Evolutionary conservation across 495 filamentous ascomycete genomes (phyloP).

Genomic region (Neurospora pannonica): DNA sequence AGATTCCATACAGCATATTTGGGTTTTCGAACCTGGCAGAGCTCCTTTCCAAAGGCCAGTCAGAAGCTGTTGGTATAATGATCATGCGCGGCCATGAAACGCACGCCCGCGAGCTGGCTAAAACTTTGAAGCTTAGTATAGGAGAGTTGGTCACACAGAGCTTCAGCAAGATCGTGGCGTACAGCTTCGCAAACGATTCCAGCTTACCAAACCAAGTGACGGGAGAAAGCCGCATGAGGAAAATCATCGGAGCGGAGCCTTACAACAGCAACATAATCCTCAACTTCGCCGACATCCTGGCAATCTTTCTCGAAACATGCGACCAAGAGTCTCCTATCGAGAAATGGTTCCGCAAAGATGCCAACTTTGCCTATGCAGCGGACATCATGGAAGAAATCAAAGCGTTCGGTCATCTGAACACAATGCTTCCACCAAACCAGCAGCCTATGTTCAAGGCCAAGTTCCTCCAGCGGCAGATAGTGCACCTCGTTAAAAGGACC

Average conservation of each 20-base stretch:
- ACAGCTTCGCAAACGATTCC: slow-evolving; percentile 73
- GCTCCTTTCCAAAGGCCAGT: slow-evolving; percentile 61
- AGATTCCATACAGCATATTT: slow-evolving; percentile 76
- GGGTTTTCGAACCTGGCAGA: slow-evolving; percentile 60
- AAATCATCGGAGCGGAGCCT: slow-evolving; percentile 53
- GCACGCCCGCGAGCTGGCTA: slow-evolving; percentile 48
- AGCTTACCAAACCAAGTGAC: slow-evolving; percentile 47
- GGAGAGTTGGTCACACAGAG: slow-evolving; percentile 51
- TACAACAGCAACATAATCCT: slow-evolving; percentile 52
- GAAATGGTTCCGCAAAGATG: slow-evolving; percentile 57
- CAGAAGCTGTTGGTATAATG: slow-evolving; percentile 74
- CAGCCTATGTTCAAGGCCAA: slow-evolving; percentile 79
- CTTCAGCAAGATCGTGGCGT: slow-evolving; percentile 75
- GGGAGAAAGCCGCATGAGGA: slow-evolving; percentile 60
- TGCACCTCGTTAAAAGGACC: slow-evolving; percentile 63
- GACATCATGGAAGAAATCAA: slow-evolving; percentile 59
- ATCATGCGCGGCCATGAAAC: slow-evolving; percentile 70
- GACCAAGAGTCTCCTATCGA: slow-evolving; percentile 58
- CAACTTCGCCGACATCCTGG: slow-evolving; percentile 69
- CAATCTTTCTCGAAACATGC: slow-evolving; percentile 67
- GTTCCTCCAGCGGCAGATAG: slow-evolving; percentile 61
- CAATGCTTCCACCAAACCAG: slow-evolving; percentile 58
- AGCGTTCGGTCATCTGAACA: slow-evolving; percentile 48
- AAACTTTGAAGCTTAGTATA: slow-evolving; percentile 42
- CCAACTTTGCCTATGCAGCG: slow-evolving; percentile 46